These are phyloP conservation scores for Ploettnerulaceae sp. DNA, from an alignment of 2,329 filamentous ascomycete genomes.

Conservation along the genomic window DNA sequence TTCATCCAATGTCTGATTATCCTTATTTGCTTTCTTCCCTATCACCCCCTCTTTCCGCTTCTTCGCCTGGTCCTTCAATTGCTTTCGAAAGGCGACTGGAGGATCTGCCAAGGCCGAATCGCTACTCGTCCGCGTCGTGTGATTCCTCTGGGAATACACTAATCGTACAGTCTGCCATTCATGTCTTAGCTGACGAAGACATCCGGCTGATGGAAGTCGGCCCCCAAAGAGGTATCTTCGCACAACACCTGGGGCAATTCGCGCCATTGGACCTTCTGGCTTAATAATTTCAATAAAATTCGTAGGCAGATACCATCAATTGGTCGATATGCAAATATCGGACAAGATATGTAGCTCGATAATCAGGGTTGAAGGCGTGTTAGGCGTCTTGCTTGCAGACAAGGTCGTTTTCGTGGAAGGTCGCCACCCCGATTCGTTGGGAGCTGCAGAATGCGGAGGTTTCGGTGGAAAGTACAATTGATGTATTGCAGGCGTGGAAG, in stretches of 20 bases:
- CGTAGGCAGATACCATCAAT: background rate
- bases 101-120: conserved; percentile 9
- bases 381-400: conserved; percentile 8
- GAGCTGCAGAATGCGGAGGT: conserved; percentile 9
- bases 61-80: conserved; percentile 63
- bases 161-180: conserved; percentile 10
- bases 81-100: conserved; percentile 57
- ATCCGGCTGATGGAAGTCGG: conserved; percentile 25
- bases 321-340: background rate
- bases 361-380: conserved; percentile 3
- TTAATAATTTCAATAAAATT: background rate
- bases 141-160: conserved; percentile 15
- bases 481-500: background rate
- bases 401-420: background rate
- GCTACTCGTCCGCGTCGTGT: conserved; percentile 16
- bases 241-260: conserved; percentile 25
- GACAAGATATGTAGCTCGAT: conserved; percentile 9
- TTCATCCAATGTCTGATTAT: conserved; percentile 42
- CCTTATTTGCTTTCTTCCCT: conserved; percentile 31
- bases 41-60: conserved; percentile 39
- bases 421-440: conserved; percentile 20
- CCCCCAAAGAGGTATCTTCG: conserved; percentile 33
- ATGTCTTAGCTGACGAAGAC: conserved; percentile 22
- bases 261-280: conserved; percentile 26
- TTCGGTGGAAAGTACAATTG: background rate